phyloP scores from a whole-genome alignment of 2,329 filamentous ascomycete species.

The Cercospora janseana region DNA sequence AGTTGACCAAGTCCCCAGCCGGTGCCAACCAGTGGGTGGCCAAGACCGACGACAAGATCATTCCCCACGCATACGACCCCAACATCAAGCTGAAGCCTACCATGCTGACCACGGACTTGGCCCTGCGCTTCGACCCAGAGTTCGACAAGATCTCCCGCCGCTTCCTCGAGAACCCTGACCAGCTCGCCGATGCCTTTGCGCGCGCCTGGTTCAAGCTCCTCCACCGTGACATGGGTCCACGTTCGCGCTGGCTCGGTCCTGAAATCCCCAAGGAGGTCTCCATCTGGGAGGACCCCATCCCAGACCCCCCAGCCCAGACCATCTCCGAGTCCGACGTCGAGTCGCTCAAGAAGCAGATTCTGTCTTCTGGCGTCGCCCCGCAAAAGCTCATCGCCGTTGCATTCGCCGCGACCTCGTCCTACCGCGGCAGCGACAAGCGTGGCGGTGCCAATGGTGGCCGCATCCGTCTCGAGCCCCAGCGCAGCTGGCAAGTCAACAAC shows the following conservation, averaged over 20 bases:
- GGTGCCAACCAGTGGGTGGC: slow-evolving; percentile 76
- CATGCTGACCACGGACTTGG: slow-evolving; percentile 74
- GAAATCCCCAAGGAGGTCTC: slow-evolving; percentile 68
- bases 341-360: slow-evolving; percentile 66
- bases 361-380: slow-evolving; percentile 59
- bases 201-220: slow-evolving; percentile 81
- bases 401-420: slow-evolving; percentile 69
- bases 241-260: slow-evolving; percentile 68
- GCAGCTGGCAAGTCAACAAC: slow-evolving; percentile 73
- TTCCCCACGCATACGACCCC: slow-evolving; percentile 68
- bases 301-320: slow-evolving; percentile 56
- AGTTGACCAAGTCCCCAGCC: slow-evolving; percentile 70
- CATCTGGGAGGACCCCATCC: slow-evolving; percentile 74
- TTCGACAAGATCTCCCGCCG: slow-evolving; percentile 75
- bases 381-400: slow-evolving; percentile 64
- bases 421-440: slow-evolving; percentile 75
- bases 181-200: slow-evolving; percentile 67
- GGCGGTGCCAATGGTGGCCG: slow-evolving; percentile 78
- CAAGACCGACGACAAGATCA: slow-evolving; percentile 63
- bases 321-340: slow-evolving; percentile 63
- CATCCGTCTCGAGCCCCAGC: slow-evolving; percentile 70
- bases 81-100: slow-evolving; percentile 70
- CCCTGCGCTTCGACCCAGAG: slow-evolving; percentile 66
- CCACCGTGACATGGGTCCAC: slow-evolving; percentile 75
- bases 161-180: slow-evolving; percentile 66